Conservation (phyloP, 176 grass and related monocot species). For the Hsuehochloa calcarea region DNA sequence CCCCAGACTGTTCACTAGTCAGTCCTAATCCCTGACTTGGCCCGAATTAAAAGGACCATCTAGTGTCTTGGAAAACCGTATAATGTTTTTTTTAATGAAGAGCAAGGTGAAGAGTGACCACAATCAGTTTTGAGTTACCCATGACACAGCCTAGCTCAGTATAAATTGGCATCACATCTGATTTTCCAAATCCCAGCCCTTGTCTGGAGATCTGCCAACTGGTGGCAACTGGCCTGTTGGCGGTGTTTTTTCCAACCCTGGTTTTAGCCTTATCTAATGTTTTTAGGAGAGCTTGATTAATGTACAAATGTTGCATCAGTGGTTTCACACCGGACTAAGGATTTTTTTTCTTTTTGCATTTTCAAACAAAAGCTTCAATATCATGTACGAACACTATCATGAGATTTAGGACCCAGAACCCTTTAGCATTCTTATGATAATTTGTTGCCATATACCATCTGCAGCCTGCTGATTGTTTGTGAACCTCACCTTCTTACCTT, state of each 20-base stretch:
- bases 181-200: neutral
- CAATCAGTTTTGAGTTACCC: neutral
- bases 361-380: neutral
- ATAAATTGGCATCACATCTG: neutral
- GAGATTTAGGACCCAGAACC: neutral
- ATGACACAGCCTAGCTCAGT: neutral
- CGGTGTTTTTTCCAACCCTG: slow-evolving; percentile 30
- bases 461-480: neutral
- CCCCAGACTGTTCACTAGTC: neutral
- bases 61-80: too few relatives aligned
- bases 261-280: neutral
- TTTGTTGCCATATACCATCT: neutral
- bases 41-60: neutral
- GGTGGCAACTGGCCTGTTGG: neutral
- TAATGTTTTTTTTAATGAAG: neutral
- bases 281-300: slow-evolving; percentile 6
- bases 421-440: neutral
- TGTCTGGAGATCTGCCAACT: slow-evolving; percentile 31
- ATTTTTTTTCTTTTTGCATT: neutral
- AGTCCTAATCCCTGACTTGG: neutral
- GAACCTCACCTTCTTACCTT: slow-evolving; percentile 29
- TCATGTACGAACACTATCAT: slow-evolving; percentile 1
- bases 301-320: neutral
- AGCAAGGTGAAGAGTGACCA: neutral
- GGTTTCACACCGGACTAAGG: neutral